phyloP scores from a whole-genome alignment of 305 asterid genomes.

The Rubia occidens region DNA sequence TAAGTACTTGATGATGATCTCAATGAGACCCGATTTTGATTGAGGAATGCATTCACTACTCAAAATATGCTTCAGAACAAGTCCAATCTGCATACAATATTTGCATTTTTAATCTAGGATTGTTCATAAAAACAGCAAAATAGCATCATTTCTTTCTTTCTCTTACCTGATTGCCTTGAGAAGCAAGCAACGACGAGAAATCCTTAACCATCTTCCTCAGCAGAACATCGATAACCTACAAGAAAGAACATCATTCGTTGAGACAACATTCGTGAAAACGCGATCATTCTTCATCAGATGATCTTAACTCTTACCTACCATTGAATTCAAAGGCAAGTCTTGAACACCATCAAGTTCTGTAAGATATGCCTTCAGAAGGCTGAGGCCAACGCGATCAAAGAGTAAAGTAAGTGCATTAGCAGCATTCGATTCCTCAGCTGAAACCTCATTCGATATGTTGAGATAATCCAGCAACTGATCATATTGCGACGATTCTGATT shows the following conservation, averaged over 20 bases:
- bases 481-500: constrained; percentile 69
- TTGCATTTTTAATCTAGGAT: neutral
- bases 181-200: constrained; percentile 53
- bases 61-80: constrained; percentile 54
- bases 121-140: neutral
- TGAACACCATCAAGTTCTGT: constrained; percentile 43
- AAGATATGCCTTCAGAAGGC: constrained; percentile 59
- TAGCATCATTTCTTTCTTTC: neutral
- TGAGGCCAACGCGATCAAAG: constrained; percentile 63
- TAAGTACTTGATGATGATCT: constrained; percentile 56
- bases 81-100: constrained; percentile 49
- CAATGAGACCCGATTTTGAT: constrained; percentile 48
- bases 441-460: constrained; percentile 44
- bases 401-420: constrained; percentile 55
- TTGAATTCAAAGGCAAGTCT: constrained; percentile 68
- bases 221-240: constrained; percentile 61
- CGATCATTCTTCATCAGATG: constrained; percentile 9
- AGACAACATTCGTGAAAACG: neutral
- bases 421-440: constrained; percentile 55
- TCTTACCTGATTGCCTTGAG: constrained; percentile 76
- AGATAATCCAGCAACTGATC: constrained; percentile 67
- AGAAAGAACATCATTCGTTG: neutral
- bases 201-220: constrained; percentile 69
- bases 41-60: constrained; percentile 34
- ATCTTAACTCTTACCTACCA: constrained; percentile 63